Conservation (phyloP, 192 early-diverging fungal species). For the Lunasporangiospora selenospora region DNA sequence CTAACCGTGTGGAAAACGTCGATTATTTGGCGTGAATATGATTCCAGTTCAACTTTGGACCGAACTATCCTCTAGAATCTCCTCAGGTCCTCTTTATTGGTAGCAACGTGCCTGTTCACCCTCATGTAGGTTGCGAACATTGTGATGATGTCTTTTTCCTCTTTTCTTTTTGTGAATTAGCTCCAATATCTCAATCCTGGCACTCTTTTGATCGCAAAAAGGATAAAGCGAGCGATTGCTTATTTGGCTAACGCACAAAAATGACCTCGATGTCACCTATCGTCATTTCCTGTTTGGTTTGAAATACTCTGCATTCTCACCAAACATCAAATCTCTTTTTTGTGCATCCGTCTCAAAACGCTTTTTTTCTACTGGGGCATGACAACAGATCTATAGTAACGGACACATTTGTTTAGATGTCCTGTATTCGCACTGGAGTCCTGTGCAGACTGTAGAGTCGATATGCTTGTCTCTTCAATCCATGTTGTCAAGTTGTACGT, state of each 20-base stretch:
- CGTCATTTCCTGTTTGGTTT: too few relatives aligned
- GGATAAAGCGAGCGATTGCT: too few relatives aligned
- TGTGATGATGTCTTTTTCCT: not conserved
- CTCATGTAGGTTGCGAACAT: conserved; percentile 57
- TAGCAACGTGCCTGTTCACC: conserved; percentile 69
- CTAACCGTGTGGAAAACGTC: too few relatives aligned
- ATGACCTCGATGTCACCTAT: too few relatives aligned
- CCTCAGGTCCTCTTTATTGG: conserved; percentile 74
- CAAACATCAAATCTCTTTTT: too few relatives aligned
- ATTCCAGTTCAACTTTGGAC: conserved; percentile 71
- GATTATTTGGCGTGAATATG: too few relatives aligned
- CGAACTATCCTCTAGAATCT: conserved; percentile 76
- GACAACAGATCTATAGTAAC: conserved; percentile 81
- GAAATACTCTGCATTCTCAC: too few relatives aligned
- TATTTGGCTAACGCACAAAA: too few relatives aligned
- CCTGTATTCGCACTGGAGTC: conserved; percentile 93
- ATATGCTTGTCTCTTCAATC: conserved; percentile 91
- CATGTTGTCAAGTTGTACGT: conserved; percentile 87
- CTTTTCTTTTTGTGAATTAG: not conserved
- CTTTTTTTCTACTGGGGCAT: too few relatives aligned
- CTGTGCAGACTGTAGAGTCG: conserved; percentile 87
- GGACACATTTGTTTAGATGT: conserved; percentile 99
- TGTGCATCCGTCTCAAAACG: too few relatives aligned
- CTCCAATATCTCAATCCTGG: too few relatives aligned
- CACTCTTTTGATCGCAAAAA: too few relatives aligned